A percentile compares a stretch with the other conserved stretches of the same genome.
phyloP scores from a whole-genome alignment of 768 basidiomycete genomes.

The Dioszegia crocea region DNA sequence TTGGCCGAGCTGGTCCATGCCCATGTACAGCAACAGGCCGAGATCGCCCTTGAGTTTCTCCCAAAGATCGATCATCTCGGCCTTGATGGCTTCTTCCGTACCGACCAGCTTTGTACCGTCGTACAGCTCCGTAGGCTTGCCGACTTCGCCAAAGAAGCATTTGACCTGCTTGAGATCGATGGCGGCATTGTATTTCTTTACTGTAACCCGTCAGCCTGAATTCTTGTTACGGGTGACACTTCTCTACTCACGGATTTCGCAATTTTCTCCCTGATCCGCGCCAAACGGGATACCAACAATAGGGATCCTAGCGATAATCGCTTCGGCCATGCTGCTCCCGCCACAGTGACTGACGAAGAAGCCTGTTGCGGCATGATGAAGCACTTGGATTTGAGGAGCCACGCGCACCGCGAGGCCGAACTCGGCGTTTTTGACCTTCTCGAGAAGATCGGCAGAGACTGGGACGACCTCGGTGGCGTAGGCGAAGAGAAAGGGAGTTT shows the following conservation, averaged over 20 bases:
- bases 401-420: conserved; percentile 19
- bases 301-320: conserved; percentile 16
- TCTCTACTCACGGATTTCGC: conserved; percentile 15
- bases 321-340: conserved; percentile 25
- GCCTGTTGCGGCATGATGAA: conserved; percentile 20
- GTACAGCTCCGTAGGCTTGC: conserved; percentile 17
- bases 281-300: conserved; percentile 26
- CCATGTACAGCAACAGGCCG: conserved; percentile 17
- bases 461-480: conserved; percentile 17
- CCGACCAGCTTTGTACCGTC: conserved; percentile 29
- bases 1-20: conserved; percentile 18
- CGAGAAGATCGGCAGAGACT: conserved; percentile 13
- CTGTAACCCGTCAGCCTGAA: conserved; percentile 3
- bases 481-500: conserved; percentile 25
- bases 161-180: conserved; percentile 29
- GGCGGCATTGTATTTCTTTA: conserved; percentile 17
- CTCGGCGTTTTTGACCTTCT: conserved; percentile 11
- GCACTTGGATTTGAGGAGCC: conserved; percentile 27
- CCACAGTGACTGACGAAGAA: conserved; percentile 32
- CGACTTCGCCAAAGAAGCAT: conserved; percentile 14
- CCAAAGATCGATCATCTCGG: conserved; percentile 24
- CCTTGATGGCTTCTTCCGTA: conserved; percentile 35
- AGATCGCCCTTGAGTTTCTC: conserved; percentile 9
- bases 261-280: conserved; percentile 29
- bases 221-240: too few species aligned